Evolutionary conservation across 2,329 filamentous ascomycete genomes (phyloP).

Genomic region (Orbilia brochopaga): DNA sequence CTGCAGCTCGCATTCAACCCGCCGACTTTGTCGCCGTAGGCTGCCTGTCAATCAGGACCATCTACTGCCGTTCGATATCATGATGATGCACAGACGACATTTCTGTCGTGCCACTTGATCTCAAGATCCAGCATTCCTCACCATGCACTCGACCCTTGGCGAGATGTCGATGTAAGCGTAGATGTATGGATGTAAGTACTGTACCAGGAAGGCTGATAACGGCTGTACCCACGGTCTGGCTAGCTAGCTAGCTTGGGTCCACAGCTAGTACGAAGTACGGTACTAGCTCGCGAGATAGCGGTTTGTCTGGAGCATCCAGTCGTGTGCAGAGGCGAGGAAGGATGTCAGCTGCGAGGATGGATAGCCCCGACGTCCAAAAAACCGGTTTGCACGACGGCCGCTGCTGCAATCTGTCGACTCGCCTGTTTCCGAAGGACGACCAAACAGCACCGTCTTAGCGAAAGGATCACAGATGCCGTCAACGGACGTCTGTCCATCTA

Average conservation of each 20-base stretch:
- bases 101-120: neutral
- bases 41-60: neutral
- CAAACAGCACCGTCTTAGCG: too few relatives aligned
- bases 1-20: slow-evolving; percentile 4
- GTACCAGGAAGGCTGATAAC: neutral
- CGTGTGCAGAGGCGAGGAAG: too few relatives aligned
- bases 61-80: neutral
- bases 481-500: too few relatives aligned
- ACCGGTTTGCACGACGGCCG: too few relatives aligned
- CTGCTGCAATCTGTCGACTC: too few relatives aligned
- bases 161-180: too few relatives aligned
- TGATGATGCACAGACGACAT: neutral
- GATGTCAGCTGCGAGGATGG: too few relatives aligned
- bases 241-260: neutral
- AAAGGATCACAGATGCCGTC: too few relatives aligned
- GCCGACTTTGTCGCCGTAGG: neutral
- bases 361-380: too few relatives aligned
- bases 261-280: neutral
- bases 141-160: too few relatives aligned
- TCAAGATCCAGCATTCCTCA: neutral
- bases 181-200: neutral
- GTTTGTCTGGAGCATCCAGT: too few relatives aligned
- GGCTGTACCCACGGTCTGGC: neutral
- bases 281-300: neutral
- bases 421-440: too few relatives aligned